Conservation (phyloP, 441 rosid genomes). For the Codiaeum variegatum region DNA sequence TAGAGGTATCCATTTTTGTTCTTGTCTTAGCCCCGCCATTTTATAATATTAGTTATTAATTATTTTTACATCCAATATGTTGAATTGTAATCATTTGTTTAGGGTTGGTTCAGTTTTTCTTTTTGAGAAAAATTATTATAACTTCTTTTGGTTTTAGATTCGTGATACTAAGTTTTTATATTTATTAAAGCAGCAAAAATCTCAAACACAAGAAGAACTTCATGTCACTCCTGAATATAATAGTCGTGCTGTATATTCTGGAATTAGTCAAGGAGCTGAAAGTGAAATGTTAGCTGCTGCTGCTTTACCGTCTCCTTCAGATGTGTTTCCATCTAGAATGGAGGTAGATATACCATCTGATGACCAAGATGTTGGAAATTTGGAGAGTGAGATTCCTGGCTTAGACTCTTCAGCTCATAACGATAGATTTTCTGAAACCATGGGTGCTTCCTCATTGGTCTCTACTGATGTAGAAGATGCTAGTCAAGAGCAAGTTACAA, state of each 20-base stretch:
- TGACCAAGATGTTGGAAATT: conserved; percentile 39
- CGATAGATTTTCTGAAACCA: conserved; percentile 52
- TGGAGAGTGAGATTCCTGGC: conserved; percentile 85
- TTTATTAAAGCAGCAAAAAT: conserved; percentile 35
- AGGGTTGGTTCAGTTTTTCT: neutral
- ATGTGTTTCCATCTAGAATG: conserved; percentile 38
- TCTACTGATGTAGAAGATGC: conserved; percentile 62
- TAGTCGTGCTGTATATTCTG: conserved; percentile 30
- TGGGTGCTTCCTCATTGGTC: conserved; percentile 55
- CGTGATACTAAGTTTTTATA: conserved; percentile 18
- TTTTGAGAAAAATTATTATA: neutral
- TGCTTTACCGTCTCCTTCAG: conserved; percentile 47
- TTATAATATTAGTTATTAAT: neutral
- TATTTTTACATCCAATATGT: neutral
- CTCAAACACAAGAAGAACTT: conserved; percentile 48
- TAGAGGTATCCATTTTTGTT: conserved; percentile 35
- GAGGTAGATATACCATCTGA: conserved; percentile 45
- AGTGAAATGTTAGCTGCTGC: conserved; percentile 35
- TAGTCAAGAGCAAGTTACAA: conserved; percentile 58
- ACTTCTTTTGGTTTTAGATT: conserved; percentile 15
- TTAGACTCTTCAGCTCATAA: conserved; percentile 60
- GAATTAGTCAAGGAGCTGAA: conserved; percentile 45
- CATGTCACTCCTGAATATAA: conserved; percentile 24
- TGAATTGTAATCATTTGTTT: conserved; percentile 1
- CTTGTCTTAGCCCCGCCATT: conserved; percentile 4